Base-by-base conservation (phyloP, 495 filamentous ascomycete genomes). In the Trichoderma virens region DNA sequence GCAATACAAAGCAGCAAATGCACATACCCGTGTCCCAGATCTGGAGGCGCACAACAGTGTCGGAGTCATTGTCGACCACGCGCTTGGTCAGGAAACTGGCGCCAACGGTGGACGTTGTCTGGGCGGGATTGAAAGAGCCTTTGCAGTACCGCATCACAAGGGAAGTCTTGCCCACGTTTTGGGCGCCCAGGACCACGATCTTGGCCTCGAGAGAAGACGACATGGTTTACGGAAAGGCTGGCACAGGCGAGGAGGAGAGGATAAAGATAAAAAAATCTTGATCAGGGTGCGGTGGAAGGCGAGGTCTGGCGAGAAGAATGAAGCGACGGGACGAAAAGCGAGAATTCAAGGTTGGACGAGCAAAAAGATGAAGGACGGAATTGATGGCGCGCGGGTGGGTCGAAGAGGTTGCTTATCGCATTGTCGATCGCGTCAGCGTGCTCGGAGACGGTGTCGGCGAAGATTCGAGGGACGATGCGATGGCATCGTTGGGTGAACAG, bases 91-190 rank as follows among this genome's bases (percentile, higher is more conserved):
- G 83, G 76, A 97, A 97, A 67, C 88, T 92, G 25, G 94, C 94
- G 75, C 94, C 94, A 69, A 97, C 87, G 41, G 93, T 98, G 20
- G 90, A 91, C 5, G 83, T 84, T 18, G 87, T 85, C 60, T 83
- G 85, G 4, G 85, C 80, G 72, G 71, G 90, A 78, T 82, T 80
- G 72, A 94, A 96, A 62, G 86, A 81, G 66, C 90, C 89, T 67
- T 89, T 89, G 71, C 92, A 86, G 73, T 89, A 96, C 67, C 93
- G 89, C 69, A 89, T 88, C 20, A 97, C 90, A 18, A 98, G 85
- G 41, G 89, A 91, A 14, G 93, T 97, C 79, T 98, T 98, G 72
- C 93, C 93, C 60, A 97, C 93, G 74, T 92, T 91, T 80, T 94
- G 91, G 61, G 90, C 85, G 75, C 92, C 92, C 54, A 96, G 84